Evolutionary conservation across 805 yeast genomes (phyloP).

Genomic region (Lipomyces chichibuensis): DNA sequence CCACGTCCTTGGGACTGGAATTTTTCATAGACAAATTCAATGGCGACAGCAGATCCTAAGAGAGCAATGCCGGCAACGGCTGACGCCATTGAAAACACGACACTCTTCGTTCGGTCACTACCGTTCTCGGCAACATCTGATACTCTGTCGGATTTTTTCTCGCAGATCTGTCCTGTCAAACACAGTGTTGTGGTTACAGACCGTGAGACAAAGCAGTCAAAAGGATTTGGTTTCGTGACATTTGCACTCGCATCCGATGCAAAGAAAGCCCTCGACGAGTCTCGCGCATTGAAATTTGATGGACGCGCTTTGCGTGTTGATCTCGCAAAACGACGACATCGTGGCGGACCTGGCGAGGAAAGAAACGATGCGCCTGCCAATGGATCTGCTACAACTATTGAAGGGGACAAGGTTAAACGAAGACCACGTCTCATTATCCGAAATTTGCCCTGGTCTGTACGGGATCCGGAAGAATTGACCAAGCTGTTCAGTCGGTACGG

Average conservation of each 20-base stretch:
- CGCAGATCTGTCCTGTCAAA: constrained; percentile 91
- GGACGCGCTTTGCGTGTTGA: constrained; percentile 74
- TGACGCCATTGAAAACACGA: constrained; percentile 40
- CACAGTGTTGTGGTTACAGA: constrained; percentile 93
- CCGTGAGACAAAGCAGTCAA: constrained; percentile 64
- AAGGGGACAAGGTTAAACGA: constrained; percentile 62
- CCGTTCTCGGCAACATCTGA: constrained; percentile 83
- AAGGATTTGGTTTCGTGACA: constrained; percentile 96
- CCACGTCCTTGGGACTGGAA: neutral
- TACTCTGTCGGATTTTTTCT: constrained; percentile 78
- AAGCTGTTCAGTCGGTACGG: constrained; percentile 77
- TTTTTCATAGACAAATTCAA: neutral
- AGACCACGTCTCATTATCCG: constrained; percentile 85
- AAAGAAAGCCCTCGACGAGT: constrained; percentile 64
- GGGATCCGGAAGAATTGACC: constrained; percentile 71
- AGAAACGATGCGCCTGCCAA: constrained; percentile 22
- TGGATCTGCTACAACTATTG: constrained; percentile 16
- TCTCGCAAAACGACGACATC: constrained; percentile 88
- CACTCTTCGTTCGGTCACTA: constrained; percentile 82
- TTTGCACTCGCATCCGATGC: constrained; percentile 87
- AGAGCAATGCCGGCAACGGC: neutral
- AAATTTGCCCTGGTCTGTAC: constrained; percentile 94
- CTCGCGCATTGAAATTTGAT: constrained; percentile 60
- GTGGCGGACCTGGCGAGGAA: constrained; percentile 46
- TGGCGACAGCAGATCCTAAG: neutral